Evolutionary conservation across 2,329 filamentous ascomycete genomes (phyloP).

Genomic region (Penicillium rolfsii): DNA sequence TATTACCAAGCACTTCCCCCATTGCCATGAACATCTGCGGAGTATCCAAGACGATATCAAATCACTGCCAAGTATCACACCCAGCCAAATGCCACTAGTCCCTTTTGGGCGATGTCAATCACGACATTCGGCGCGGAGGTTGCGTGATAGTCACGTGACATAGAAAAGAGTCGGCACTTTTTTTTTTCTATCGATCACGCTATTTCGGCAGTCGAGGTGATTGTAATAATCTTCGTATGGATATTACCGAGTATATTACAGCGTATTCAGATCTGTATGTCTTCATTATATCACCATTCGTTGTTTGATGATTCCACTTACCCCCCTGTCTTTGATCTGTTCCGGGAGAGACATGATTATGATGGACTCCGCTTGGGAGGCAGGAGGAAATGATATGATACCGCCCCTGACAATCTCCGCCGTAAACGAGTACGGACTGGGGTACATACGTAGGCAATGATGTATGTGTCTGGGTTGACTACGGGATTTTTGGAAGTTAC

Average conservation of each 20-base stretch:
- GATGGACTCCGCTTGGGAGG: slow-evolving; percentile 3
- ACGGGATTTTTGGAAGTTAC: background rate
- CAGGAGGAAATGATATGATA: slow-evolving; percentile 10
- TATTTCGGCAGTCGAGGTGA: background rate
- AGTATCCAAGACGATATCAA: background rate
- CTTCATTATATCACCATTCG: background rate
- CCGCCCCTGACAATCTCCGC: slow-evolving; percentile 30
- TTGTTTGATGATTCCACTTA: background rate
- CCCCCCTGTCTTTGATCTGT: background rate
- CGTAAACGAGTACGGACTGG: slow-evolving; percentile 23
- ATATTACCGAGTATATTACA: background rate
- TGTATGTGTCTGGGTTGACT: background rate
- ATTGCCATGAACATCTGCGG: background rate
- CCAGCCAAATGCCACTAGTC: slow-evolving; percentile 12
- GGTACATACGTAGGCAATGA: background rate
- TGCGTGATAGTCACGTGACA: slow-evolving; percentile 30
- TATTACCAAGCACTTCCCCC: background rate
- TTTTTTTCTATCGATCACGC: background rate
- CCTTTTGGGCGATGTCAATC: slow-evolving; percentile 15
- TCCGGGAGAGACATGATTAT: background rate
- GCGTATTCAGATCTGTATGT: background rate
- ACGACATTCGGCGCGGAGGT: slow-evolving; percentile 30
- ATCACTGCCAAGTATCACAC: background rate
- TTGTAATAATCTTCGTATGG: background rate
- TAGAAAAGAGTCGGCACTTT: background rate